phyloP scores from a whole-genome alignment of 179 eudicot species.

The Patellifolia procumbens region DNA sequence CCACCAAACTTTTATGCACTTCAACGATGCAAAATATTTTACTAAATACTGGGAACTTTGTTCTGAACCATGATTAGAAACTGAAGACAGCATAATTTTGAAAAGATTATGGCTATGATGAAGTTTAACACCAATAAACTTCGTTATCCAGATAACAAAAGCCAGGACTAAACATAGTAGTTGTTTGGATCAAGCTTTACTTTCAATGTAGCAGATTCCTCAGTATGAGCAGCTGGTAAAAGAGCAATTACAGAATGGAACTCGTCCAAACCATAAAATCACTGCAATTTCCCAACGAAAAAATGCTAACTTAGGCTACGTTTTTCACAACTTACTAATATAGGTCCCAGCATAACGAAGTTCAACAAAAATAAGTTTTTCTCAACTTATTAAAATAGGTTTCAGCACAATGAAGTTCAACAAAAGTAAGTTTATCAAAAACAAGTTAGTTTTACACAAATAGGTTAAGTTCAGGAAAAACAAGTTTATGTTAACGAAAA shows the following conservation, averaged over 20 bases:
- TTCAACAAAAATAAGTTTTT: too few relatives aligned
- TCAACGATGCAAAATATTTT: neutral
- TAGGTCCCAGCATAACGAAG: too few relatives aligned
- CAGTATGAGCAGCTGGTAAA: neutral
- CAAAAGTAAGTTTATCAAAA: too few relatives aligned
- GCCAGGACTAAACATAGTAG: neutral
- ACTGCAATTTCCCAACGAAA: neutral
- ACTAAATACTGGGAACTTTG: neutral
- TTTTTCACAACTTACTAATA: too few relatives aligned
- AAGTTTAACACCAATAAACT: neutral
- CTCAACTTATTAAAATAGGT: too few relatives aligned
- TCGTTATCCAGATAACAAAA: neutral
- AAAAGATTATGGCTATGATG: neutral
- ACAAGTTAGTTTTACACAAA: too few relatives aligned
- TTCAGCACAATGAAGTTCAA: too few relatives aligned
- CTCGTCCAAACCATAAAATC: neutral
- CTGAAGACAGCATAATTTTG: neutral
- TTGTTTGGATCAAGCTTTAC: neutral
- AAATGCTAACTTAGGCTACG: too few relatives aligned
- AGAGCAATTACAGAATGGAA: neutral
- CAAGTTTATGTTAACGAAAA: too few relatives aligned
- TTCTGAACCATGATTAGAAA: neutral
- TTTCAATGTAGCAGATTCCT: neutral
- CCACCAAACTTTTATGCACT: neutral
- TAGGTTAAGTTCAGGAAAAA: too few relatives aligned